phyloP scores from a whole-genome alignment of 345 rosid species.

The rapeseed (Brassica napus) region DNA sequence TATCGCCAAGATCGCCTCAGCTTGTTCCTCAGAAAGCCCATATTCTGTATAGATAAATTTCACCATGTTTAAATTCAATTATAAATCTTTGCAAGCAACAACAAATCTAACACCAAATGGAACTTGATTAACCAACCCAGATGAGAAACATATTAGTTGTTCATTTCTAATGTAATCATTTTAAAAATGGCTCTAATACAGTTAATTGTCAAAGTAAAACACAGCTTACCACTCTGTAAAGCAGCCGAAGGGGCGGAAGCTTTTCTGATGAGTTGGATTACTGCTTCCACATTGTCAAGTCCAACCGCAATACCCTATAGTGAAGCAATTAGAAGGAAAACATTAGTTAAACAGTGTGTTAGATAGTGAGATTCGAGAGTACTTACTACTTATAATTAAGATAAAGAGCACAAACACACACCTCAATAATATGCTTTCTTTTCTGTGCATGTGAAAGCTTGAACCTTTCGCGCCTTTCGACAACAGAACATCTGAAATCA shows the following conservation, averaged over 20 bases:
- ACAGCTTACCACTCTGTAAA: conserved; percentile 12
- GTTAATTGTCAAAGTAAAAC: background rate
- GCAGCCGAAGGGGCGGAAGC: conserved; percentile 69
- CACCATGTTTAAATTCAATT: background rate
- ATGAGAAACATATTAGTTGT: background rate
- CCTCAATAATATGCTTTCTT: conserved; percentile 91
- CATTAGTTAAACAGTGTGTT: background rate
- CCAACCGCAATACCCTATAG: conserved; percentile 79
- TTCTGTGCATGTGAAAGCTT: conserved; percentile 84
- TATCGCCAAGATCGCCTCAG: conserved; percentile 86
- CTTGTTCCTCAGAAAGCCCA: conserved; percentile 83
- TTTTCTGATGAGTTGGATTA: conserved; percentile 60
- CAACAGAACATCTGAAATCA: conserved; percentile 90
- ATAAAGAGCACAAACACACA: conserved; percentile 34
- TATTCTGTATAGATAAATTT: conserved; percentile 49
- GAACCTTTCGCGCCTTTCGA: conserved; percentile 83
- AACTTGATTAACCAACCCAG: conserved; percentile 3
- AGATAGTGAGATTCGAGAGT: conserved; percentile 7
- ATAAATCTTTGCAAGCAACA: background rate
- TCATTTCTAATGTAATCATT: conserved; percentile 7
- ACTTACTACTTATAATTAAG: background rate
- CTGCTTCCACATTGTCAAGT: conserved; percentile 78
- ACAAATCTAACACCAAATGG: conserved; percentile 8
- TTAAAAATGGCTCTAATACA: background rate
- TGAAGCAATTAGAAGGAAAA: conserved; percentile 21